Base-by-base conservation (phyloP, 1,139 yeast genomes). In the Magnusiomyces suaveolens region DNA sequence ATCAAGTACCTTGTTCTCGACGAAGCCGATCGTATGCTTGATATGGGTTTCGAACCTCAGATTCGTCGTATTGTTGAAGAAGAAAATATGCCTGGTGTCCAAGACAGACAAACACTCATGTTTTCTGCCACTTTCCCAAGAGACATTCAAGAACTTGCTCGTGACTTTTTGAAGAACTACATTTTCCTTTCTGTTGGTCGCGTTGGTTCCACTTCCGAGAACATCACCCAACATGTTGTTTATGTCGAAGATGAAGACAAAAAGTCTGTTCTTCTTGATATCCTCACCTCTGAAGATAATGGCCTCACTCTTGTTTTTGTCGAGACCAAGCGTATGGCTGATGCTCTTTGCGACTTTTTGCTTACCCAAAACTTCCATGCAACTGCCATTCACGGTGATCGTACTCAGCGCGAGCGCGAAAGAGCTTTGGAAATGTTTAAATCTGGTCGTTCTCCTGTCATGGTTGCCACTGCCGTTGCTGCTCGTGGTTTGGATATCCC, bases 31-130 rank as follows among this genome's bases (percentile, higher is more conserved):
- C 87, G 98, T 79, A 92, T 92, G 98, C 83, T 92, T 76, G 98
- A 92, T 83, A 92, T 92, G 98, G 98, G 98, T 80, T 92, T 92
- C 76, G 98, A 92, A 78, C 97, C 97, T 62, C 98, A 92, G 79
- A 92, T 92, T 70, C 87, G 98, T 81, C 87, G 90, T 71, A 90
- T 92, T 69, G 98, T 92, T 59, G 96, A 92, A 75, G 95, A 87
- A 64, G 90, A 94, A 77, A 97, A 88, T 72, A 90, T 90, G 97
- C 96, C 98, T 60, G 84, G 79, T 62, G 95, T 87, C 57, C 76
- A 81, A 60, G 80, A 85, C 67, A 86, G 98, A 78, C 98, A 92
- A 77, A 92, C 98, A 41, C 81, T 92, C 69, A 88, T 92, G 96
- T 92, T 92, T 76, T 88, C 96, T 48, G 98, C 98, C 64, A 92